phyloP scores from a whole-genome alignment of 139 green algal species.

The Coccomyxa sp. region DNA sequence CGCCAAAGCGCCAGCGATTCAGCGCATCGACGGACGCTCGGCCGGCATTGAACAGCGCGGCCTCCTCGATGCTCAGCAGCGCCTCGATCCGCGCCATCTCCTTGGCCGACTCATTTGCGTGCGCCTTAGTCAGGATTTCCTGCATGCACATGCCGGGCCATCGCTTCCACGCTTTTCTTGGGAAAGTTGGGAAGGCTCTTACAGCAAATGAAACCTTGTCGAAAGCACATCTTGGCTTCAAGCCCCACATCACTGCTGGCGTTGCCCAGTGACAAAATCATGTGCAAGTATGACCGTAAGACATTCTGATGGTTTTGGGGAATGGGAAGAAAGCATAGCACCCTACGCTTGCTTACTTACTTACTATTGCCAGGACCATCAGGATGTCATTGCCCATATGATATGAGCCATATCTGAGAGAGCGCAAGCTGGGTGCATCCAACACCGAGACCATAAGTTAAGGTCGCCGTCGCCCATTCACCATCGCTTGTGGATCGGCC shows the following conservation, averaged over 20 bases:
- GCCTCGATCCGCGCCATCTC: constrained; percentile 27
- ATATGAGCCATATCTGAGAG: not conserved
- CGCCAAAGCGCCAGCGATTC: constrained; percentile 5
- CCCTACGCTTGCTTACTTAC: too few relatives aligned
- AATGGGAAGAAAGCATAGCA: not conserved
- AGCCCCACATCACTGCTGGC: too few relatives aligned
- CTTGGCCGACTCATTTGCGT: constrained; percentile 27
- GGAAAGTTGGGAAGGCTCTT: not conserved
- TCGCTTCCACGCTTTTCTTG: not conserved
- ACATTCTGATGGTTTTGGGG: too few relatives aligned
- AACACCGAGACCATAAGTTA: not conserved
- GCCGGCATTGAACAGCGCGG: constrained; percentile 20
- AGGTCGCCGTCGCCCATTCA: not conserved
- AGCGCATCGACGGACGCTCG: constrained; percentile 2
- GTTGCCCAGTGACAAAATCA: not conserved
- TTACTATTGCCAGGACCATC: too few relatives aligned
- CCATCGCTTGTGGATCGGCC: constrained; percentile 3
- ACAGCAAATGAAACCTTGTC: not conserved
- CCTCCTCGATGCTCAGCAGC: constrained; percentile 37
- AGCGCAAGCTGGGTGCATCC: not conserved
- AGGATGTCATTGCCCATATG: not conserved
- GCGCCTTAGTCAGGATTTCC: constrained; percentile 43
- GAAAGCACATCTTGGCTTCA: not conserved
- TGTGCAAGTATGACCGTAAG: too few relatives aligned
- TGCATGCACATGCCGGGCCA: not conserved